phyloP scores from a whole-genome alignment of 345 rosid species.

The Pistacia integerrima region DNA sequence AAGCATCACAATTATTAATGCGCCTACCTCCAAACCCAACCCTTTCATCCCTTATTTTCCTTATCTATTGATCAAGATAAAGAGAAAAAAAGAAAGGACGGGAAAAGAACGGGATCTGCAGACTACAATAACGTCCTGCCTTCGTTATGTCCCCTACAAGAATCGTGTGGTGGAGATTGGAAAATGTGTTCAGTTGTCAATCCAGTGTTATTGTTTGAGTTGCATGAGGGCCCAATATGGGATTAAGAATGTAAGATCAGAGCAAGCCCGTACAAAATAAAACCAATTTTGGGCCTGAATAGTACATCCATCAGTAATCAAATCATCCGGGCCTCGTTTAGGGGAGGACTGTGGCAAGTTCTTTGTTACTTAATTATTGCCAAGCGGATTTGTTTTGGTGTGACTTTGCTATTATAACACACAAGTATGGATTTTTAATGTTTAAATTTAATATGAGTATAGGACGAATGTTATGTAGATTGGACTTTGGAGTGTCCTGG shows the following conservation, averaged over 20 bases:
- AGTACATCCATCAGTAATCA: background rate
- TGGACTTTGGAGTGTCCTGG: too few relatives aligned
- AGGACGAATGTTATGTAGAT: too few relatives aligned
- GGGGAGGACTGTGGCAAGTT: background rate
- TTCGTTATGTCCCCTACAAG: background rate
- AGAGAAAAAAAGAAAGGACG: background rate
- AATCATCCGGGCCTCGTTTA: background rate
- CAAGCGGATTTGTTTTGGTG: too few relatives aligned
- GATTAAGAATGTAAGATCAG: too few relatives aligned
- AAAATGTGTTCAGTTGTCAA: background rate
- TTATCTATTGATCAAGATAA: background rate
- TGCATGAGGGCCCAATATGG: too few relatives aligned
- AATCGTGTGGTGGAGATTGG: constrained; percentile 5
- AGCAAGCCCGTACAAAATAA: too few relatives aligned
- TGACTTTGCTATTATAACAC: too few relatives aligned
- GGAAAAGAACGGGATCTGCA: background rate
- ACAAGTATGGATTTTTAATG: too few relatives aligned
- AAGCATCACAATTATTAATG: constrained; percentile 37
- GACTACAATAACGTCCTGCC: too few relatives aligned
- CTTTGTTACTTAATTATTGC: too few relatives aligned
- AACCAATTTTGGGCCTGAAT: background rate
- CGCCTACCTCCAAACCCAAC: constrained; percentile 10
- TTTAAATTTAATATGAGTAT: too few relatives aligned
- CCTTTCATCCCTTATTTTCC: constrained; percentile 21
- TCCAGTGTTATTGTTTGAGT: too few relatives aligned